phyloP scores from a whole-genome alignment of 257 asterid genomes.

The Salvia splendens region DNA sequence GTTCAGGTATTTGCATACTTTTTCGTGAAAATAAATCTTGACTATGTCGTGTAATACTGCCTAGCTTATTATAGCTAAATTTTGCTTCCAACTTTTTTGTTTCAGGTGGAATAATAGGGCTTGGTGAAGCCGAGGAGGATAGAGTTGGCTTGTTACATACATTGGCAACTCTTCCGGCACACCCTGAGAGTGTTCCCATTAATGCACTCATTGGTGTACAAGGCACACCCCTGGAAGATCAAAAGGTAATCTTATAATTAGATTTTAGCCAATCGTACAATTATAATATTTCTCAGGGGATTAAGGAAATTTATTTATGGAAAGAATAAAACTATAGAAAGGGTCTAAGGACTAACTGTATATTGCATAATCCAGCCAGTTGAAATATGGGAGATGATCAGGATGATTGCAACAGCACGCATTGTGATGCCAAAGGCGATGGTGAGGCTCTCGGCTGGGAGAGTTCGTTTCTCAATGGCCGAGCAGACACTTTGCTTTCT shows the following conservation, averaged over 20 bases:
- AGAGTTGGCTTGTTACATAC: slow-evolving; percentile 51
- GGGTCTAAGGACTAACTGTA: background rate
- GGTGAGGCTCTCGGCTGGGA: slow-evolving; percentile 99
- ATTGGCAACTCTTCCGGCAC: slow-evolving; percentile 82
- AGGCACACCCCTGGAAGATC: slow-evolving; percentile 68
- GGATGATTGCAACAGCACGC: slow-evolving; percentile 97
- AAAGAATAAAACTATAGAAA: background rate
- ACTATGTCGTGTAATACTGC: background rate
- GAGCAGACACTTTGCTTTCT: slow-evolving; percentile 98
- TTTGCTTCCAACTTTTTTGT: slow-evolving; percentile 33
- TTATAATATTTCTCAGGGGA: background rate
- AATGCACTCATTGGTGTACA: slow-evolving; percentile 42
- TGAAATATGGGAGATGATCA: slow-evolving; percentile 99
- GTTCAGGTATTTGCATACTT: slow-evolving; percentile 43
- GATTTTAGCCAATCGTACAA: background rate
- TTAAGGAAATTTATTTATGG: background rate
- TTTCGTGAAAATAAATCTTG: slow-evolving; percentile 35
- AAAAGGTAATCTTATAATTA: slow-evolving; percentile 53
- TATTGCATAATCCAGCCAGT: slow-evolving; percentile 82
- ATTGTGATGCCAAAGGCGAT: slow-evolving; percentile 92
- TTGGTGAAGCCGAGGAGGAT: slow-evolving; percentile 73
- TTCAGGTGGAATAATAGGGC: slow-evolving; percentile 96
- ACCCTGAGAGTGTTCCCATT: slow-evolving; percentile 97
- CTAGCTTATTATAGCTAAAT: background rate
- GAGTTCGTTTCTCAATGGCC: slow-evolving; percentile 87